Evolutionary conservation across 1,284 basidiomycete species (phyloP).

Genomic region (Austropuccinia psidii): DNA sequence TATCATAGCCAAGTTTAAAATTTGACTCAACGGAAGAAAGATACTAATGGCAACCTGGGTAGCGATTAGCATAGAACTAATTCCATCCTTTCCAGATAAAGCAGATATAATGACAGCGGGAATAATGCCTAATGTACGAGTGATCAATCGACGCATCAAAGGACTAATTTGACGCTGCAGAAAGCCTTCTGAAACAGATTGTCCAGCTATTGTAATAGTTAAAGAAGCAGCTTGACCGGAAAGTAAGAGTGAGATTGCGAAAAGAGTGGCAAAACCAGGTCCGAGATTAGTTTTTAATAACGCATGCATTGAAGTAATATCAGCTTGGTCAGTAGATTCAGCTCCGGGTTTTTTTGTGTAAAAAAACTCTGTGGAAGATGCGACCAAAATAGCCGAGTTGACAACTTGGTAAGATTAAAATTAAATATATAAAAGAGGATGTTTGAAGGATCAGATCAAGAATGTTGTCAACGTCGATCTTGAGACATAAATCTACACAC

Average conservation of each 20-base stretch:
- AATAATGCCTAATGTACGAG: constrained; percentile 20
- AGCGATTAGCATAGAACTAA: constrained; percentile 12
- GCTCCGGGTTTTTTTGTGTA: neutral
- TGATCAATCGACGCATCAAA: constrained; percentile 20
- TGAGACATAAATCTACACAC: neutral
- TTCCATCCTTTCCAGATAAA: constrained; percentile 2
- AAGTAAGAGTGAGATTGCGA: constrained; percentile 19
- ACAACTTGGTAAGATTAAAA: neutral
- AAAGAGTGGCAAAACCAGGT: constrained; percentile 1
- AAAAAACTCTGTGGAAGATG: constrained; percentile 16
- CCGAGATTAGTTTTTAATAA: constrained; percentile 11
- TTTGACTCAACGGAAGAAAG: constrained; percentile 27
- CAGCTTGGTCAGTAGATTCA: constrained; percentile 1
- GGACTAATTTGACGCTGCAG: constrained; percentile 12
- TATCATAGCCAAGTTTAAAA: neutral
- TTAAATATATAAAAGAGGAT: neutral
- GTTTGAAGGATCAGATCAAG: neutral
- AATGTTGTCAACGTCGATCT: neutral
- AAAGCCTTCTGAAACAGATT: constrained; percentile 20
- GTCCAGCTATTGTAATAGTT: constrained; percentile 24
- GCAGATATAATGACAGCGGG: constrained; percentile 12
- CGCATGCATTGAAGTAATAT: neutral
- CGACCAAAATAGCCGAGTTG: constrained; percentile 24
- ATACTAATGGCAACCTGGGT: constrained; percentile 29
- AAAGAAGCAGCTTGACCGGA: constrained; percentile 29